Evolutionary conservation across 78 protist species (phyloP).

Genomic region (Monosiga brevicollis): DNA sequence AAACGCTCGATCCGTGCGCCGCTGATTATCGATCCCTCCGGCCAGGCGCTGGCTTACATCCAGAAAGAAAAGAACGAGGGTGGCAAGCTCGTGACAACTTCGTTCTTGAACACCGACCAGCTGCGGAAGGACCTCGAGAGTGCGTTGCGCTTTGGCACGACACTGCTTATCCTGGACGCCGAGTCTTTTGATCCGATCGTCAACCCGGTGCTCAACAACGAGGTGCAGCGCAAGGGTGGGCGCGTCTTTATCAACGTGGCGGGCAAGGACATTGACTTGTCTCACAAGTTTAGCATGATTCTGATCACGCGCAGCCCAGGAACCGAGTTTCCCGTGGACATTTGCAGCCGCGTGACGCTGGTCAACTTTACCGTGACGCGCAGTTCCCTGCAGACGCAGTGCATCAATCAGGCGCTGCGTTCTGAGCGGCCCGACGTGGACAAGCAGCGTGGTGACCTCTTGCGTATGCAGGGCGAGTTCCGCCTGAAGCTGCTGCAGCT

Average conservation of each 20-base stretch:
- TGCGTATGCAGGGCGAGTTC: slow-evolving; percentile 87
- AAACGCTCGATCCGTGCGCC: slow-evolving; percentile 79
- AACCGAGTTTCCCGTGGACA: slow-evolving; percentile 78
- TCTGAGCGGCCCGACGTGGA: slow-evolving; percentile 78
- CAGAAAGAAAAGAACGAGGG: slow-evolving; percentile 44
- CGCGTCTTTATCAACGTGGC: slow-evolving; percentile 80
- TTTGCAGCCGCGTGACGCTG: slow-evolving; percentile 84
- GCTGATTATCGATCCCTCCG: slow-evolving; percentile 94
- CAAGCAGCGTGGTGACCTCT: slow-evolving; percentile 64
- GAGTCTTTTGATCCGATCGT: slow-evolving; percentile 90
- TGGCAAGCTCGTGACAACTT: slow-evolving; percentile 53
- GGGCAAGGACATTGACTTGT: slow-evolving; percentile 87
- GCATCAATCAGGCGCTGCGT: slow-evolving; percentile 50
- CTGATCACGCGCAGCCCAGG: slow-evolving; percentile 82
- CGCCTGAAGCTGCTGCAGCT: slow-evolving; percentile 56
- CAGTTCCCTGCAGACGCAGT: slow-evolving; percentile 57
- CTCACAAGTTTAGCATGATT: slow-evolving; percentile 83
- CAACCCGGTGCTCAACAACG: slow-evolving; percentile 90
- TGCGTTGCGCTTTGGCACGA: slow-evolving; percentile 74
- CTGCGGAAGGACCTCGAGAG: slow-evolving; percentile 78
- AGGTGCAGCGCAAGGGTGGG: slow-evolving; percentile 76
- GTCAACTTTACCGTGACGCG: slow-evolving; percentile 91
- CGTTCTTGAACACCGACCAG: slow-evolving; percentile 66
- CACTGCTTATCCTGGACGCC: slow-evolving; percentile 92
- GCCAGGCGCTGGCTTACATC: slow-evolving; percentile 82